Evolutionary conservation across 805 yeast genomes (phyloP), one percentile per base, ranked within the genome.

Genomic region (Komagataella pastoris): DNA sequence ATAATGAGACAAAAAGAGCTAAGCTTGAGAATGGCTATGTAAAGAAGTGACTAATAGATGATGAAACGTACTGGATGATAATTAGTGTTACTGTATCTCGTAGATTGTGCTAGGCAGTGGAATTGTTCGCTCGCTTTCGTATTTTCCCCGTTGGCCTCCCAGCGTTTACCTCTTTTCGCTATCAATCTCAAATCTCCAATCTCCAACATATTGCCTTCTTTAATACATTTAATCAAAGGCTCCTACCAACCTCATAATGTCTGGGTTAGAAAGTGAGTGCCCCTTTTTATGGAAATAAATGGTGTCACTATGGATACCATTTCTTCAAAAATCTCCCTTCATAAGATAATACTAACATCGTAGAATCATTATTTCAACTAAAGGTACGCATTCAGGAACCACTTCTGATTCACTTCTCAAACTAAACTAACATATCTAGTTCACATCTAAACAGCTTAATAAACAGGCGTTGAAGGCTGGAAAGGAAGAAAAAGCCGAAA

Each of bases 401-500:
- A 21, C 23, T 21, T 3, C 40, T 24, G 23, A 45, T 12, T 6
- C 47, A 17, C 6, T 24, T n/a, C 36, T 17, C 18, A 47, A 43
- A 43, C 54, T 6, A 18, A 46, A 18, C 21, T 24, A 3, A 12
- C 23, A n/a, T 55, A 57, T 5, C 53, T 51, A 80, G 73, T 93
- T 93, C 67, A 93, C 99, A 3, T 91, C 98, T 1, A 93, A 93
- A 66, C 96, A 87, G 71, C 74, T 93, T 53, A 85, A 81, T 58
- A 78, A 90, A 64, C 99, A 93, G 67, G 91, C 98, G 1, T 76
- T 82, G 30, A 85, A 83, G 64, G 90, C 98, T 2, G 87, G 89
- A 1, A 90, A 89, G 62, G 99, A 93, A 63, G 96, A 88, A 61
- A 79, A 80, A 44, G 76, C 79, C 45, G 98, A 93, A 67, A 88